Evolutionary conservation across 2,329 filamentous ascomycete species (phyloP).

Genomic region (Canariomyces notabilis): DNA sequence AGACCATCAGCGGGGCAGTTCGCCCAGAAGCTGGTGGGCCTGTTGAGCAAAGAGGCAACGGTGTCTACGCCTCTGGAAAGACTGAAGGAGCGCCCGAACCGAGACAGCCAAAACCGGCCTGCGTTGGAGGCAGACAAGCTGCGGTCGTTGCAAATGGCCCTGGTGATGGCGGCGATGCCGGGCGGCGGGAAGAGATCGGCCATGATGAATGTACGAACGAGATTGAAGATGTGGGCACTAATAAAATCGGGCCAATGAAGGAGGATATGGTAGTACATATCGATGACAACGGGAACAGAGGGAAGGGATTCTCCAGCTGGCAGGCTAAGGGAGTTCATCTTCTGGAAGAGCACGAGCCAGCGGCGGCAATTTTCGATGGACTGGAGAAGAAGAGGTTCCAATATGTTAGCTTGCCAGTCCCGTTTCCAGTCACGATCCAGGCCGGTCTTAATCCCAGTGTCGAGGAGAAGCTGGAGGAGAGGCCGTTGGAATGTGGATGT

Average conservation of each 20-base stretch:
- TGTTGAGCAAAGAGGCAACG: not conserved
- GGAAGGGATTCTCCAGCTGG: not conserved
- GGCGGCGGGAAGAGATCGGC: not conserved
- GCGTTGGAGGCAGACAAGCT: not conserved
- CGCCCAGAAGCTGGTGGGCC: too few species aligned
- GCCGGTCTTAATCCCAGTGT: too few species aligned
- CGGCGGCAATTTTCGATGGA: not conserved
- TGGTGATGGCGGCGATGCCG: not conserved
- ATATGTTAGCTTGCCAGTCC: not conserved
- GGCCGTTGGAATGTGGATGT: not conserved
- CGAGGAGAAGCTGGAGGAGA: not conserved
- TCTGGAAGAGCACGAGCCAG: not conserved
- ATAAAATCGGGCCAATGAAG: not conserved
- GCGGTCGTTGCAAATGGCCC: not conserved
- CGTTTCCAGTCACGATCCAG: too few species aligned
- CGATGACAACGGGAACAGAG: not conserved
- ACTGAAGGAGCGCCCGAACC: not conserved
- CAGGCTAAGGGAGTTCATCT: not conserved
- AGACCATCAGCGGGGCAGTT: too few species aligned
- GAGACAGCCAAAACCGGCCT: not conserved
- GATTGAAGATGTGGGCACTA: not conserved
- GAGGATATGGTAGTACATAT: not conserved
- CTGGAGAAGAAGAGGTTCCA: not conserved
- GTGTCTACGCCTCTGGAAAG: too few species aligned
- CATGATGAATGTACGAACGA: not conserved